Evolutionary conservation across 805 yeast species (phyloP).

Genomic region (Ogataea dorogensis): DNA sequence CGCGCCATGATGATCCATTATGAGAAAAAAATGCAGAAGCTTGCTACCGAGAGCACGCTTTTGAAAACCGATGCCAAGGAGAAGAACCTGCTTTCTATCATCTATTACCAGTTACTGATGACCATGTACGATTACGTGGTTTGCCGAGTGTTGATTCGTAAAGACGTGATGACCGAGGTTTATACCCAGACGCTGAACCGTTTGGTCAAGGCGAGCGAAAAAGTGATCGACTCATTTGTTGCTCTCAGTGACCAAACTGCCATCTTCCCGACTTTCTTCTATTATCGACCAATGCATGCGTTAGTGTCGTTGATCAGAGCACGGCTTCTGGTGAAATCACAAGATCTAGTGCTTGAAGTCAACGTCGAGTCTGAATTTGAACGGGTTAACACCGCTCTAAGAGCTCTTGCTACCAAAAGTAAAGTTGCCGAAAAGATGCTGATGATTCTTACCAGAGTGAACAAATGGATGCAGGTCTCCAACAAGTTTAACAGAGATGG

Average conservation of each 20-base stretch:
- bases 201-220: slow-evolving; percentile 45
- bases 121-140: slow-evolving; percentile 52
- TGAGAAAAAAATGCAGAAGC: slow-evolving; percentile 40
- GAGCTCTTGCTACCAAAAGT: slow-evolving; percentile 24
- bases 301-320: slow-evolving; percentile 47
- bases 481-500: slow-evolving; percentile 43
- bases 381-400: slow-evolving; percentile 27
- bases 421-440: slow-evolving; percentile 37
- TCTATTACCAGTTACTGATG: slow-evolving; percentile 50
- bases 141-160: slow-evolving; percentile 37
- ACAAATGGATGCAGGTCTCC: slow-evolving; percentile 40
- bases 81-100: slow-evolving; percentile 40
- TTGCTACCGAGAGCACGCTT: slow-evolving; percentile 42
- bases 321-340: slow-evolving; percentile 44
- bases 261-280: slow-evolving; percentile 49
- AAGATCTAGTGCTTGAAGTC: slow-evolving; percentile 34
- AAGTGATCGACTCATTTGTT: slow-evolving; percentile 45
- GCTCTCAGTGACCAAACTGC: slow-evolving; percentile 39
- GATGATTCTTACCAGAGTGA: slow-evolving; percentile 34
- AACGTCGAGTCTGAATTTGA: slow-evolving; percentile 34
- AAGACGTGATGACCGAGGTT: slow-evolving; percentile 33
- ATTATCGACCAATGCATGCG: slow-evolving; percentile 54
- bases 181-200: slow-evolving; percentile 40
- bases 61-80: slow-evolving; percentile 36
- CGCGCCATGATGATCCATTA: slow-evolving; percentile 37